phyloP scores from a whole-genome alignment of 2,329 filamentous ascomycete species.

The Aspergillus sergii region DNA sequence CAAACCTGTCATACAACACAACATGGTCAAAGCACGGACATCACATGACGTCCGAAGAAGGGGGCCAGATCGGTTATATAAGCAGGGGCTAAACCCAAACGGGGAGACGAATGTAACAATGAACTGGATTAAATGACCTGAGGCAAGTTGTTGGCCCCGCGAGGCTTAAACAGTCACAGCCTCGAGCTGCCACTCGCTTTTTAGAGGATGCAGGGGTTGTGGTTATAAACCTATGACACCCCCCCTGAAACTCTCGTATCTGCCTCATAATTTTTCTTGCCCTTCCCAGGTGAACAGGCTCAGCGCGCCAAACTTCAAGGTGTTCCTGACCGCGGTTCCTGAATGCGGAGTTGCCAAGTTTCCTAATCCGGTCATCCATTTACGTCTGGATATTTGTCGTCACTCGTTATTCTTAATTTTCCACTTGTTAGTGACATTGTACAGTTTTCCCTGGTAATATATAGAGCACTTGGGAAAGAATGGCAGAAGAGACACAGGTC shows the following conservation, averaged over 20 bases:
- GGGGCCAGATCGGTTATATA: not conserved
- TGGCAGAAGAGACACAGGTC: conserved; percentile 47
- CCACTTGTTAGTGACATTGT: not conserved
- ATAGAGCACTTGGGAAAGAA: conserved; percentile 16
- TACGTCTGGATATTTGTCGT: conserved; percentile 5
- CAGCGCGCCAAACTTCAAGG: not conserved
- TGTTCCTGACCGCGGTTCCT: conserved; percentile 3
- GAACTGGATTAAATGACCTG: not conserved
- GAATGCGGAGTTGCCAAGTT: conserved; percentile 16
- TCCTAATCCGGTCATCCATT: conserved; percentile 13
- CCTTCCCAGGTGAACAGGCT: not conserved
- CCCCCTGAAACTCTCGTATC: not conserved
- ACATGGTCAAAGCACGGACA: not conserved
- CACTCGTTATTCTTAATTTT: not conserved
- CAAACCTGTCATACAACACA: not conserved
- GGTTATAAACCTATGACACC: not conserved
- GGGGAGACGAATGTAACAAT: not conserved
- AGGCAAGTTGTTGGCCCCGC: not conserved
- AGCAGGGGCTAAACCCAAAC: not conserved
- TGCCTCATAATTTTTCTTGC: not conserved
- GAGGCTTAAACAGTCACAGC: conserved; percentile 2
- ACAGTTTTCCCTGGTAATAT: not conserved
- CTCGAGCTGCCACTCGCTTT: not conserved
- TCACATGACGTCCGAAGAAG: not conserved
- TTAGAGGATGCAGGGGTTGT: not conserved